These are phyloP conservation scores for Populus simonii DNA, from an alignment of 345 rosid genomes.

Conservation along the genomic window DNA sequence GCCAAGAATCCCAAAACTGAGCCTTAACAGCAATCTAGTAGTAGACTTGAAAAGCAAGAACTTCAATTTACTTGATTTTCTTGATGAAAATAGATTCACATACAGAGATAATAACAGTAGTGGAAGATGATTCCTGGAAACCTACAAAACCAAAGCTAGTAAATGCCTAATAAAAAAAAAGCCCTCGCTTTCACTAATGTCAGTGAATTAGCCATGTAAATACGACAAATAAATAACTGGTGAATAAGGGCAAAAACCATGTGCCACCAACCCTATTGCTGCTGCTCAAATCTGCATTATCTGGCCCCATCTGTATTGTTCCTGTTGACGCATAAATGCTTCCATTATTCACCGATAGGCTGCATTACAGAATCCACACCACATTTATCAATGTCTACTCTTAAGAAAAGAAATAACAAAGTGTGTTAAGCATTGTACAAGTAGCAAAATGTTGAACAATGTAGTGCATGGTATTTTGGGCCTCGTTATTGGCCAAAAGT, in stretches of 20 bases:
- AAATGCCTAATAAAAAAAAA: neutral
- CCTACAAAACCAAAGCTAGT: neutral
- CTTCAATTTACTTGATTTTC: neutral
- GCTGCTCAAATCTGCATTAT: conserved; percentile 48
- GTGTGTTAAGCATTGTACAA: neutral
- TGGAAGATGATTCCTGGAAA: neutral
- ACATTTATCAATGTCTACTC: neutral
- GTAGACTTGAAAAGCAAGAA: neutral
- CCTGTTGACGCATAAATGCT: conserved; percentile 36
- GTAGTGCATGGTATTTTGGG: too few relatives aligned
- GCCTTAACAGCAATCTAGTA: too few relatives aligned
- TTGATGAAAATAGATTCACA: neutral
- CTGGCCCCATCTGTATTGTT: conserved; percentile 38
- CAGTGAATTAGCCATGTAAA: neutral
- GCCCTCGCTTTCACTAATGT: neutral
- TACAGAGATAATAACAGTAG: neutral
- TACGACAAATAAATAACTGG: conserved; percentile 8
- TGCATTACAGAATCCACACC: conserved; percentile 29
- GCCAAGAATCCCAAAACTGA: neutral
- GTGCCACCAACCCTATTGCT: conserved; percentile 23
- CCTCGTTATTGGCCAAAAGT: too few relatives aligned
- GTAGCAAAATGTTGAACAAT: neutral
- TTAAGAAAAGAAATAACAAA: neutral
- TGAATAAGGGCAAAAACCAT: conserved; percentile 29
- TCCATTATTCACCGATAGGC: conserved; percentile 48